Conservation (phyloP, 192 early-diverging fungal species). For the Umbelopsis vinacea region DNA sequence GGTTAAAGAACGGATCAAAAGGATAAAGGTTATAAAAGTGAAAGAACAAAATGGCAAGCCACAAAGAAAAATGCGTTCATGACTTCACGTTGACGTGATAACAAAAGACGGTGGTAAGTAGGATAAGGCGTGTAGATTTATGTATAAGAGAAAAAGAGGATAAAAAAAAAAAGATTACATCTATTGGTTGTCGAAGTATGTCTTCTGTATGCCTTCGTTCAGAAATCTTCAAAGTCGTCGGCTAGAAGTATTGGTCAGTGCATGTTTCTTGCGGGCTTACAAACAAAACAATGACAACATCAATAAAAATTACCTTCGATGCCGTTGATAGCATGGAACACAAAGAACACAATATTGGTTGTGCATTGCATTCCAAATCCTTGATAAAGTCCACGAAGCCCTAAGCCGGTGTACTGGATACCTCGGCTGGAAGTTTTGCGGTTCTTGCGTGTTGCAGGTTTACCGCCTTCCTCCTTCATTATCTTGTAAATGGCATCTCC, state of each 20-base stretch:
- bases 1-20: neutral
- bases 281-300: too few species aligned
- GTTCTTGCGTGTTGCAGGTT: slow-evolving; percentile 22
- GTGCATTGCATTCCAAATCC: slow-evolving; percentile 71
- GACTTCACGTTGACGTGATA: slow-evolving; percentile 8
- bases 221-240: slow-evolving; percentile 18
- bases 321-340: slow-evolving; percentile 59
- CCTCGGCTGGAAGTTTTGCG: slow-evolving; percentile 27
- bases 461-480: slow-evolving; percentile 74
- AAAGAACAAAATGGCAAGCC: neutral
- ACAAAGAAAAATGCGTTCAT: neutral
- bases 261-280: too few species aligned
- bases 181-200: neutral
- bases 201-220: neutral
- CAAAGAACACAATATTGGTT: slow-evolving; percentile 61
- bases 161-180: neutral
- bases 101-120: neutral
- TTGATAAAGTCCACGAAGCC: slow-evolving; percentile 70
- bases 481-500: slow-evolving; percentile 70
- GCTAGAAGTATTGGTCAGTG: slow-evolving; percentile 1
- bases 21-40: neutral
- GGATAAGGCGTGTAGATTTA: neutral
- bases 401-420: slow-evolving; percentile 51
- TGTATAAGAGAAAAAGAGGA: neutral
- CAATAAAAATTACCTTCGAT: slow-evolving; percentile 48